Base-by-base conservation (phyloP, 257 asterid species). In the Buddleja alternifolia region DNA sequence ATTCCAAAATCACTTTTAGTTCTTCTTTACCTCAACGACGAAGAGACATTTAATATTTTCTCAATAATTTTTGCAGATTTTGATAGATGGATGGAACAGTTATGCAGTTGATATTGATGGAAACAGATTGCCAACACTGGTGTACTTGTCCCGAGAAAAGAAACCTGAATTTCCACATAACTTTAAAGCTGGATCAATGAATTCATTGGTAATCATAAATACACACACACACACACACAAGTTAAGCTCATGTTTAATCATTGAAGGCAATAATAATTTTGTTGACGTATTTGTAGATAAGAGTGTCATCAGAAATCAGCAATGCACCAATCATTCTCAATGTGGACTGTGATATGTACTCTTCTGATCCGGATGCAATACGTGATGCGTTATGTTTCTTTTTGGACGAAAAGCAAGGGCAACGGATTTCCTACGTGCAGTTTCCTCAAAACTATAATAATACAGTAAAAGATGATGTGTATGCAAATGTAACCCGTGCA, bases 101-200 rank as follows among this genome's bases (percentile, higher is more conserved):
- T 24, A 74, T 6, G 55, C 71, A 15, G 55, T 39, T 11, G 93
- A 84, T 56, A 36, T 58, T 4, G 74, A 77, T 12, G 87, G 88
- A 63, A 52, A 52, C 53, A 80, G 58, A 70, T 50, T 84, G 56
- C 89, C 94, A 23, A 84, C 66, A 0, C 73, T 87, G 36, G 86
- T 82, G 46, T 87, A 87, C 63, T 45, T 84, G 78, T 73, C 94
- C 6, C 73, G 89, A 34, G 89, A 87, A 66, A 87, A 87, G 60
- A 75, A 74, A 66, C 73, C 94, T 9, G 75, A 78, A 4, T 21
- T 29, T 25, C 76, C 82, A 1, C 94, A 87, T 55, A 66, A 87
- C 73, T 84, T 84, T 77, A 87, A 87, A 76, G 94, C 90, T 10
- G 94, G 90, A 80, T 67, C 90, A 2, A 76, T 87, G 85, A 87